Evolutionary conservation across 2,329 filamentous ascomycete species (phyloP).

Genomic region (Penicillium sp.): DNA sequence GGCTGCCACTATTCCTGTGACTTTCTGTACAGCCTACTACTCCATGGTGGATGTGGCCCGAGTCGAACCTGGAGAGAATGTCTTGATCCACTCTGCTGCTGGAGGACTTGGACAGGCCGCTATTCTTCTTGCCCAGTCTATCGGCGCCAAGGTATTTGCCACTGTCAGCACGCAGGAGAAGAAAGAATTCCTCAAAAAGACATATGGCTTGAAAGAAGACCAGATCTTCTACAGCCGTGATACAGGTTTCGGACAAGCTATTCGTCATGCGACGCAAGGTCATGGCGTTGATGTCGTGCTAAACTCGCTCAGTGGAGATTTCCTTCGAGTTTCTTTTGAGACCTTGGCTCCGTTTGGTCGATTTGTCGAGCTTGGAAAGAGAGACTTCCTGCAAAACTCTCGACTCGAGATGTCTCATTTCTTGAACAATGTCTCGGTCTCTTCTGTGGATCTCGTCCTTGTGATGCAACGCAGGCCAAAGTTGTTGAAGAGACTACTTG

Average conservation of each 20-base stretch:
- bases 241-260: conserved; percentile 31
- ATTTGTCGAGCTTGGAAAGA: conserved; percentile 45
- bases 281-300: conserved; percentile 40
- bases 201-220: conserved; percentile 21
- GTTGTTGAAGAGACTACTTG: conserved; percentile 30
- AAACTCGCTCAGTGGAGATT: conserved; percentile 39
- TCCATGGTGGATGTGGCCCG: conserved; percentile 35
- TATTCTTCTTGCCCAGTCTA: conserved; percentile 32
- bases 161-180: conserved; percentile 33
- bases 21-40: conserved; percentile 37
- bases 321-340: conserved; percentile 36
- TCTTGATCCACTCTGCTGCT: conserved; percentile 36
- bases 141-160: conserved; percentile 34
- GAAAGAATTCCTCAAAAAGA: conserved; percentile 31
- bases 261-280: conserved; percentile 35
- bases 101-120: conserved; percentile 36
- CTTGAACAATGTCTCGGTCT: conserved; percentile 50
- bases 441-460: conserved; percentile 49
- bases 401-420: conserved; percentile 57
- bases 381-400: conserved; percentile 43
- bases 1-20: conserved; percentile 38
- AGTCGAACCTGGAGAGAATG: conserved; percentile 29
- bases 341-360: conserved; percentile 40
- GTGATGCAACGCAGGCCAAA: conserved; percentile 34
- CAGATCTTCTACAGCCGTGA: conserved; percentile 32